Evolutionary conservation across 495 filamentous ascomycete genomes (phyloP).

Genomic region (Penicillium daleae): DNA sequence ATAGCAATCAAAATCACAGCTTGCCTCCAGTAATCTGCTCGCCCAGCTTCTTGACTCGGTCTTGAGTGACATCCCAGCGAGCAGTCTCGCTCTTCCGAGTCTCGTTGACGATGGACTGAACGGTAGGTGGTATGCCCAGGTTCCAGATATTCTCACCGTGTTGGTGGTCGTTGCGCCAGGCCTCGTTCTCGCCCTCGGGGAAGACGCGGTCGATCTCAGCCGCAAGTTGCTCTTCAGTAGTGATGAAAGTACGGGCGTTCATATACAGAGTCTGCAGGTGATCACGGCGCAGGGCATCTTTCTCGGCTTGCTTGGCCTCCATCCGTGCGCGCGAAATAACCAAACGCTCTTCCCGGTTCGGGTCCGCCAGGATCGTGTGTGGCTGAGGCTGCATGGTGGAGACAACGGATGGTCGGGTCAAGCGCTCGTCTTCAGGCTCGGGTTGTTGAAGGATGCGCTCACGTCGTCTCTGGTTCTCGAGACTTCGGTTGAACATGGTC

Average conservation of each 20-base stretch:
- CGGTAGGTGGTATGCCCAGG: conserved; percentile 54
- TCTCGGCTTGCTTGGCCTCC: conserved; percentile 40
- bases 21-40: conserved; percentile 74
- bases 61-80: conserved; percentile 52
- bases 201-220: conserved; percentile 65
- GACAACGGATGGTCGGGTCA: conserved; percentile 59
- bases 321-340: conserved; percentile 46
- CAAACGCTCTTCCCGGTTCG: conserved; percentile 51
- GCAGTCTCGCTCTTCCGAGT: conserved; percentile 35
- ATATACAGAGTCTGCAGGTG: conserved; percentile 65
- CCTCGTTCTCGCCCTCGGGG: conserved; percentile 51
- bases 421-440: conserved; percentile 61
- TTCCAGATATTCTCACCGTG: conserved; percentile 62
- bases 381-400: conserved; percentile 46
- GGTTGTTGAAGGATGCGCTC: conserved; percentile 51
- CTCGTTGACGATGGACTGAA: conserved; percentile 43
- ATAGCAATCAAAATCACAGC: conserved; percentile 49
- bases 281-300: conserved; percentile 46
- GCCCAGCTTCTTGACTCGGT: conserved; percentile 65
- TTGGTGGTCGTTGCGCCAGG: conserved; percentile 50
- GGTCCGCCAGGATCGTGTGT: conserved; percentile 45
- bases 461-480: conserved; percentile 43
- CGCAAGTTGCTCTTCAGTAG: conserved; percentile 63
- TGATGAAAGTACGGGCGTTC: conserved; percentile 66
- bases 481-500: conserved; percentile 38